Evolutionary conservation across 108 stramenopile species (phyloP), one percentile per base, ranked within the genome.

Genomic region (Cyclotella choctawhatcheeana): DNA sequence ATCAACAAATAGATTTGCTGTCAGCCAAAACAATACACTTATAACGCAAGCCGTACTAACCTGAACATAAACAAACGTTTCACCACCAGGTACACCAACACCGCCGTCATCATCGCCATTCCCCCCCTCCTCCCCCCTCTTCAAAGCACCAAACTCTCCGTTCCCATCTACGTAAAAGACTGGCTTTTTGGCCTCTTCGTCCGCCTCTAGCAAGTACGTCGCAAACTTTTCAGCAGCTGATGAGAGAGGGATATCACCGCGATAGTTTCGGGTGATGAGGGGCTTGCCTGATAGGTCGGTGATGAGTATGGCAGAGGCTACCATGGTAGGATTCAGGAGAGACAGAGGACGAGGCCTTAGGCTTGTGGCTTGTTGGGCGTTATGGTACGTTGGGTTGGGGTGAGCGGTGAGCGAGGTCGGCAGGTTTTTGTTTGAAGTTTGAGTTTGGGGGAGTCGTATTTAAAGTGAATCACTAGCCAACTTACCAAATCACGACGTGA

Each of bases 261-360:
- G 85, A 80, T 98, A 99, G 76, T 99, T 98, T 17, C 99, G 92
- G 64, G 94, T 90, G 77, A 99, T 99, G 54, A 99, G 96, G 35
- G 95, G 90, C 85, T 99, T 98, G 34, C 97, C 97, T 34, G 87
- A 82, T 21, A 95, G 65, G 73, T 95, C 93, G 32, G 93, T 95
- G 54, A 95, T 88, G 74, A 95, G 92, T 56, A 95, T 87, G 33
- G 91, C 93, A 22, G 93, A 95, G 18, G 91, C 91, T 58, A 95
- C 93, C 93, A 95, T 95, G 52, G 35, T 56, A n/a, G n/a, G n/a
- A n/a, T n/a, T n/a, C n/a, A n/a, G n/a, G n/a, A n/a, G n/a, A n/a
- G n/a, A n/a, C n/a, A n/a, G n/a, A n/a, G n/a, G n/a, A n/a, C n/a
- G n/a, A n/a, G n/a, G n/a, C n/a, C n/a, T n/a, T n/a, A n/a, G n/a